A percentile compares a stretch with the other conserved stretches of the same genome.
These are phyloP conservation scores for Plasmodium relictum DNA, from an alignment of 169 alveolate genomes.

Conservation along the genomic window DNA sequence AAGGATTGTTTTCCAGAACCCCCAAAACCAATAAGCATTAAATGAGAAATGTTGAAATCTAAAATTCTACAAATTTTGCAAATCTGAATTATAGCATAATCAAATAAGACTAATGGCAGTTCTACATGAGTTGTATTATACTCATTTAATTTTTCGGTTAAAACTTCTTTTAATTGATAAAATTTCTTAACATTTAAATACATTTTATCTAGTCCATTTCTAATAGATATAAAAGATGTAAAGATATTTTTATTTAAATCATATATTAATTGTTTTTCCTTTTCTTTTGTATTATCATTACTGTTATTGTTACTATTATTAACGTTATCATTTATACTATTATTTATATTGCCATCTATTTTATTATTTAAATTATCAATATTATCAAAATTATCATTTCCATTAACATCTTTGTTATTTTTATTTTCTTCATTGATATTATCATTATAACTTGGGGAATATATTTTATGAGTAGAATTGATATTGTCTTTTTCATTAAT, in stretches of 20 bases:
- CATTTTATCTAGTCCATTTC: constrained; percentile 92
- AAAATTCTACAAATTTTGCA: constrained; percentile 94
- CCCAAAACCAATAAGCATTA: constrained; percentile 97
- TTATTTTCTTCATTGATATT: not conserved
- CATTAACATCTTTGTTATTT: not conserved
- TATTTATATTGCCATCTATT: not conserved
- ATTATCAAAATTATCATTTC: not conserved
- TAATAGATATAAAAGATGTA: constrained; percentile 92
- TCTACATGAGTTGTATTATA: constrained; percentile 93
- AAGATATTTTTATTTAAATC: constrained; percentile 87
- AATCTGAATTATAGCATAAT: constrained; percentile 95
- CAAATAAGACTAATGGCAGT: constrained; percentile 95
- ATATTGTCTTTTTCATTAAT: constrained; percentile 83
- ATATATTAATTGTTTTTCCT: constrained; percentile 83
- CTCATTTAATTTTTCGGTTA: constrained; percentile 92
- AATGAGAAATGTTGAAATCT: constrained; percentile 94
- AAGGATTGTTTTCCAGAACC: constrained; percentile 98
- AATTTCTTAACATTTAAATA: constrained; percentile 88
- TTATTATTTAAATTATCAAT: not conserved
- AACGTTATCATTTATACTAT: not conserved
- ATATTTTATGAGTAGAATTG: not conserved
- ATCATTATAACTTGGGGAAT: not conserved
- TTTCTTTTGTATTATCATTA: constrained; percentile 2
- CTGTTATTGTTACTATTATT: not conserved
- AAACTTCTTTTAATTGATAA: constrained; percentile 90